These are phyloP conservation scores for Lithohypha guttulata DNA, from an alignment of 2,329 filamentous ascomycete species.

Conservation along the genomic window DNA sequence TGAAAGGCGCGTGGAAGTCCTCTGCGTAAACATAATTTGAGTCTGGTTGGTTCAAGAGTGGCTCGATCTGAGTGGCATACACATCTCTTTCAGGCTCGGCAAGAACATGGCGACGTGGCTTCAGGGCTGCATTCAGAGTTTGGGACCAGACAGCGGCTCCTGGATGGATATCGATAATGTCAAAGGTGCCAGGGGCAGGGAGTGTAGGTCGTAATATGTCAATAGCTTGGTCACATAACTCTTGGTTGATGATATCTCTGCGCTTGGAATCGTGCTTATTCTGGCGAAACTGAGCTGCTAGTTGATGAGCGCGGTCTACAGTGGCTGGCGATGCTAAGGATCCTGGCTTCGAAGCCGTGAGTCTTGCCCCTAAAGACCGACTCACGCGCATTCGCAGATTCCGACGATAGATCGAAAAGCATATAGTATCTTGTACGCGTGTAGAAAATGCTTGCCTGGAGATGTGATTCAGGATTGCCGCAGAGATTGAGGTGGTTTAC, in stretches of 20 bases:
- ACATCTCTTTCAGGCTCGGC: conserved; percentile 57
- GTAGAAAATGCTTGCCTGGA: no score
- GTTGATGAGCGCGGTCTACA: not conserved
- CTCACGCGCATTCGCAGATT: conserved; percentile 5
- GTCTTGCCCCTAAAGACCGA: conserved; percentile 2
- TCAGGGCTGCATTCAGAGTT: conserved; percentile 61
- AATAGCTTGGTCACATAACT: conserved; percentile 47
- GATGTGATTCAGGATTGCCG: no score
- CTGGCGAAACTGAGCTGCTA: not conserved
- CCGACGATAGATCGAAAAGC: no score
- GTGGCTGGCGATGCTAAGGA: not conserved
- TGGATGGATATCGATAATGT: conserved; percentile 79
- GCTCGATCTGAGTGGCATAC: conserved; percentile 52
- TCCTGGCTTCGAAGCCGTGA: not conserved
- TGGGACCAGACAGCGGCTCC: conserved; percentile 68
- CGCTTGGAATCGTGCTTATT: not conserved
- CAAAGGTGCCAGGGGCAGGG: conserved; percentile 61
- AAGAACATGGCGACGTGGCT: conserved; percentile 73
- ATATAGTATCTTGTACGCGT: no score
- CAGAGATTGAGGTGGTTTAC: no score
- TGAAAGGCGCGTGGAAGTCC: conserved; percentile 28
- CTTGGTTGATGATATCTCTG: conserved; percentile 1
- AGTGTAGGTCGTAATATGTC: conserved; percentile 59
- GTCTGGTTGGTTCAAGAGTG: conserved; percentile 37
- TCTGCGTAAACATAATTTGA: conserved; percentile 36